Conservation (phyloP, 148 eudicot species). For the Nepenthes mirabilis region DNA sequence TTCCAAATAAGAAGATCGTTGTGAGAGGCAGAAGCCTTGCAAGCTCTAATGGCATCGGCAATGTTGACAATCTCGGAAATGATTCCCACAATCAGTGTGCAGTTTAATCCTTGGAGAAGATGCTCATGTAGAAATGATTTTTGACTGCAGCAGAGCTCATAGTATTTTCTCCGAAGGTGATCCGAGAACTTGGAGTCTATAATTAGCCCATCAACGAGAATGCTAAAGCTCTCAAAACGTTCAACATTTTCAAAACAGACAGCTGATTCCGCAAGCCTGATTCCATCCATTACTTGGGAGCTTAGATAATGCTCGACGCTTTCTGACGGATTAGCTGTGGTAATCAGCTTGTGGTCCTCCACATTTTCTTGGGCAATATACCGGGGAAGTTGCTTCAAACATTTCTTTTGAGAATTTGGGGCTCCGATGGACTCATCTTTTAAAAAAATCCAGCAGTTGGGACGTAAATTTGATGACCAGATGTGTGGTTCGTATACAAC, state of each 20-base stretch:
- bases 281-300: conserved; percentile 2
- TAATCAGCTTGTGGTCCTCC: not conserved
- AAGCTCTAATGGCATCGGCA: conserved; percentile 42
- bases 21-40: conserved; percentile 2
- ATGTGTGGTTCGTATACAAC: not conserved
- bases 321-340: not conserved
- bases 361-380: not conserved
- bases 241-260: not conserved
- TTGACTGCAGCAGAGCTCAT: conserved; percentile 35
- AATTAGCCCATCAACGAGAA: conserved; percentile 17
- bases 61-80: conserved; percentile 35
- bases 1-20: conserved; percentile 9
- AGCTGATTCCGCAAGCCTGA: conserved; percentile 2
- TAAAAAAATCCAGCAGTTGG: too few relatives aligned
- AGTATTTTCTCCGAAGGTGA: conserved; percentile 28
- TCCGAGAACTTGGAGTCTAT: conserved; percentile 32
- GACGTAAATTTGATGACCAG: too few relatives aligned
- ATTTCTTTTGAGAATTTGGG: too few relatives aligned
- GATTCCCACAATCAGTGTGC: conserved; percentile 28
- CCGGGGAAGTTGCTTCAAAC: too few relatives aligned
- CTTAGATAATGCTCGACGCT: not conserved
- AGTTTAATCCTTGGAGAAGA: conserved; percentile 22
- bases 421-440: too few relatives aligned
- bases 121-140: conserved; percentile 25
- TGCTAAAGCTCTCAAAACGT: conserved; percentile 20